A percentile compares a stretch with the other conserved stretches of the same genome.
Conservation (phyloP, 2,329 filamentous ascomycete genomes). For the Cladosporium phlei region DNA sequence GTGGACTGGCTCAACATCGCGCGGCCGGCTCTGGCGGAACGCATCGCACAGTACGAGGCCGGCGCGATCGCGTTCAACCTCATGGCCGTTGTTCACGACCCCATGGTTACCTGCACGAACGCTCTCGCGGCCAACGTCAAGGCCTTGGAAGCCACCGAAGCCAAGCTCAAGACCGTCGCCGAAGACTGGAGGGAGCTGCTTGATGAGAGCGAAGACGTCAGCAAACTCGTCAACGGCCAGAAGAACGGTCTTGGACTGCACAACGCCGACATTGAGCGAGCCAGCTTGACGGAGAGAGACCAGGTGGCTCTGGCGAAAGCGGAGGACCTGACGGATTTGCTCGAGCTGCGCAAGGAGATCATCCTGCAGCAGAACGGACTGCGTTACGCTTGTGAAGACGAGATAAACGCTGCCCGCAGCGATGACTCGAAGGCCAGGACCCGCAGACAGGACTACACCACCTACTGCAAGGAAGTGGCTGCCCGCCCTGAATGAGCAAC, state of each 20-base stretch:
- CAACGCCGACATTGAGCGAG: constrained; percentile 32
- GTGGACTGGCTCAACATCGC: constrained; percentile 64
- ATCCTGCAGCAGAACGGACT: constrained; percentile 40
- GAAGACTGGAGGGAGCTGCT: constrained; percentile 42
- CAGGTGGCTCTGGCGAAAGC: constrained; percentile 22
- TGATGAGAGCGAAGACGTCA: constrained; percentile 17
- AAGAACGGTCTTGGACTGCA: constrained; percentile 21
- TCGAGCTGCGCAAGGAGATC: constrained; percentile 38
- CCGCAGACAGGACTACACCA: constrained; percentile 59
- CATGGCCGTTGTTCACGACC: constrained; percentile 67
- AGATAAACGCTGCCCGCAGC: constrained; percentile 42
- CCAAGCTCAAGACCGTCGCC: constrained; percentile 35
- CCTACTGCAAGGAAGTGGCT: constrained; percentile 65
- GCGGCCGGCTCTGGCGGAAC: constrained; percentile 58
- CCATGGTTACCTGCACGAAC: constrained; percentile 47
- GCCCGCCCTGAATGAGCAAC: constrained; percentile 62
- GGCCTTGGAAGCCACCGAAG: constrained; percentile 38
- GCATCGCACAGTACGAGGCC: constrained; percentile 64
- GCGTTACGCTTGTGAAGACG: constrained; percentile 46
- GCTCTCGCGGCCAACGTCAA: constrained; percentile 43
- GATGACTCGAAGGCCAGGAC: constrained; percentile 52
- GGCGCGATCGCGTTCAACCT: constrained; percentile 70
- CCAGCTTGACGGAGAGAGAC: constrained; percentile 25
- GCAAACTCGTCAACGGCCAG: constrained; percentile 8
- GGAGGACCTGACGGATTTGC: constrained; percentile 29